These are phyloP conservation scores for Elymus sibiricus DNA, from an alignment of 176 grass and related monocot species.

Conservation along the genomic window DNA sequence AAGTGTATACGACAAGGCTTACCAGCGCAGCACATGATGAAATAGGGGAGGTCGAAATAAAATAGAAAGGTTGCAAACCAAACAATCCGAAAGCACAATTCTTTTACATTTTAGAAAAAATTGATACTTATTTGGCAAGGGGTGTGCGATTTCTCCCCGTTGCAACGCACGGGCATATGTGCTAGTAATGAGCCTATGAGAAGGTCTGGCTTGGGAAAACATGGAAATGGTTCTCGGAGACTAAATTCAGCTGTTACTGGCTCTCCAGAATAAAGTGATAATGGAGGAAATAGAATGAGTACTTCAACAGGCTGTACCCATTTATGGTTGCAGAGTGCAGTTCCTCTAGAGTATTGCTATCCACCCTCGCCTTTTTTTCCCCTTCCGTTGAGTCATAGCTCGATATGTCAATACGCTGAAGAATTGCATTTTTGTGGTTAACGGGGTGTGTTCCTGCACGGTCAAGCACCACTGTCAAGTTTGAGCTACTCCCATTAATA, in stretches of 20 bases:
- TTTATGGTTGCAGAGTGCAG: constrained; percentile 84
- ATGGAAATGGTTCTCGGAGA: constrained; percentile 23
- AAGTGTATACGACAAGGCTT: no score
- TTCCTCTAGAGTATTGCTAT: constrained; percentile 76
- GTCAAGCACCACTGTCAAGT: constrained; percentile 90
- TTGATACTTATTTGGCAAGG: no score
- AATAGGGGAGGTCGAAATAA: no score
- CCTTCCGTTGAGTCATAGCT: not conserved
- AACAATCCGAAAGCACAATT: no score
- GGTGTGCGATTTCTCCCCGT: no score
- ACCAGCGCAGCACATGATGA: no score
- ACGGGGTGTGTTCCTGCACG: constrained; percentile 70
- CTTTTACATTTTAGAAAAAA: no score
- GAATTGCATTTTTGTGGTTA: constrained; percentile 9
- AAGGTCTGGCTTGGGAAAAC: constrained; percentile 39
- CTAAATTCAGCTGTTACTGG: constrained; percentile 38
- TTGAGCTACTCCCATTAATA: constrained; percentile 86
- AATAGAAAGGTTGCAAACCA: no score
- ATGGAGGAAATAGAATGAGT: constrained; percentile 41
- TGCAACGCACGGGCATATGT: no score
- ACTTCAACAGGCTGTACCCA: constrained; percentile 67
- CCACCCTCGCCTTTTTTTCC: constrained; percentile 1
- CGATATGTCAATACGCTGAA: constrained; percentile 17
- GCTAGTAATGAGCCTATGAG: constrained; percentile 32
- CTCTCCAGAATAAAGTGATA: constrained; percentile 50